Base-by-base conservation (phyloP, 2,329 filamentous ascomycete genomes). In the Phialemoniopsis sp. region DNA sequence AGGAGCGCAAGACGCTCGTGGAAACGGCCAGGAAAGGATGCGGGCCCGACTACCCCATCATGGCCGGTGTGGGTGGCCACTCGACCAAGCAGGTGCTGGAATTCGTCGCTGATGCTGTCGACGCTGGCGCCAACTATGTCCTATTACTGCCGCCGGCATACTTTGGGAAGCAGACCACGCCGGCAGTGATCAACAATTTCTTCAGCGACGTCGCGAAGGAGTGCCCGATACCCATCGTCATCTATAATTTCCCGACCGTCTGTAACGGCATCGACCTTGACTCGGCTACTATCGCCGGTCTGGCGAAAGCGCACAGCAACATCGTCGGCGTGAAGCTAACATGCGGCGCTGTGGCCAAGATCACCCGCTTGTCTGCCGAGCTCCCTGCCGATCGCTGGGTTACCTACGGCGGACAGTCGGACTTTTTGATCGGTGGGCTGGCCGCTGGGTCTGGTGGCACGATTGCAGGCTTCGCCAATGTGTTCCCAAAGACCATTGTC, bases 261-360 rank as follows among this genome's bases (percentile, higher is more conserved):
- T 82, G 76, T 50, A 82, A 82, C 44, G 81, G 80, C 14, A 64
- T 85, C 3, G 82, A 85, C 53, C 62, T 86, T 14, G 80, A 83
- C 55, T 81, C 78, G 1, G 78, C 76, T 30, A 71, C 70, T 0
- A 80, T 85, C 34, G 61, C 70, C 1, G 57, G 57, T 13, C 65
- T 83, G 17, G 76, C 74, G 2, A 58, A 57, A 21, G 58, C 48
- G 36, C 56, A 70, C 44, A 59, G 62, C 16, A 80, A 78, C 42
- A 71, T 84, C 32, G 78, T 83, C 15, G 80, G 79, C 19, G 76
- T 81, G 14, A 84, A 84, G 55, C 63, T 85, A 44, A 85, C 80
- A 12, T 85, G 80, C 58, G 80, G 82, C n/a, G 80, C 78, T 48
- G 85, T 86, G 21, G 84, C 80, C 42, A 88, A 88, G 61, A 73